These are phyloP conservation scores for Hordeum pubiflorum DNA, from an alignment of 202 grass and related monocot genomes.

Conservation along the genomic window DNA sequence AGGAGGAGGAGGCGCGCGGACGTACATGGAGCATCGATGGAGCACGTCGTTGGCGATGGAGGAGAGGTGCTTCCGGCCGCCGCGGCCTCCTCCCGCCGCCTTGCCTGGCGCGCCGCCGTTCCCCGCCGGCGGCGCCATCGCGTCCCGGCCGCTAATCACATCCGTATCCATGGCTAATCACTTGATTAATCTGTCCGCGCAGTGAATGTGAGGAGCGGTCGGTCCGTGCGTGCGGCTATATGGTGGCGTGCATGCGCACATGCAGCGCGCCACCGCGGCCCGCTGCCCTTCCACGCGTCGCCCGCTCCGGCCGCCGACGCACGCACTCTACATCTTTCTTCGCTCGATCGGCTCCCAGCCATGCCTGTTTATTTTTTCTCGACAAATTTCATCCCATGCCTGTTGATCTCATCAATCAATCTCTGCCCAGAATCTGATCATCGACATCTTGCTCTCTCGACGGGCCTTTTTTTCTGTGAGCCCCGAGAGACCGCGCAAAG, in stretches of 20 bases:
- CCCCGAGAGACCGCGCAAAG: too few species aligned
- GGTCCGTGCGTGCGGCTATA: background rate
- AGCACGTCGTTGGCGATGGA: constrained; percentile 76
- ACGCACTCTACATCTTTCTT: background rate
- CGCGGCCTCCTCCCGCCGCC: background rate
- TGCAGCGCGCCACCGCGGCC: constrained; percentile 44
- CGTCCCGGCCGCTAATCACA: background rate
- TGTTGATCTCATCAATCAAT: too few species aligned
- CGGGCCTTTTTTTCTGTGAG: too few species aligned
- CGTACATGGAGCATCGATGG: constrained; percentile 56
- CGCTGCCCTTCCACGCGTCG: constrained; percentile 17
- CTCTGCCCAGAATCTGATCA: too few species aligned
- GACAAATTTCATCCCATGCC: too few species aligned
- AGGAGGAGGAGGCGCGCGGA: background rate
- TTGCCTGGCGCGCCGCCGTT: background rate
- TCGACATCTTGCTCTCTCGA: too few species aligned
- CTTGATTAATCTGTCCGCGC: background rate
- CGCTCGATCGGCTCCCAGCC: background rate
- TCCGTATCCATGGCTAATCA: constrained; percentile 25
- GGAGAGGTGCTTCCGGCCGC: constrained; percentile 53
- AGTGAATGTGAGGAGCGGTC: too few species aligned
- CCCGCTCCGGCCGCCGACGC: constrained; percentile 9
- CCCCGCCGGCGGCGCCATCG: background rate
- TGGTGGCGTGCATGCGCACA: constrained; percentile 31
- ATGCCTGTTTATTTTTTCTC: too few species aligned